Evolutionary conservation across 306 rosid species (phyloP), one percentile per base, ranked within the genome.

Genomic region (Gynostemma pentaphyllum): DNA sequence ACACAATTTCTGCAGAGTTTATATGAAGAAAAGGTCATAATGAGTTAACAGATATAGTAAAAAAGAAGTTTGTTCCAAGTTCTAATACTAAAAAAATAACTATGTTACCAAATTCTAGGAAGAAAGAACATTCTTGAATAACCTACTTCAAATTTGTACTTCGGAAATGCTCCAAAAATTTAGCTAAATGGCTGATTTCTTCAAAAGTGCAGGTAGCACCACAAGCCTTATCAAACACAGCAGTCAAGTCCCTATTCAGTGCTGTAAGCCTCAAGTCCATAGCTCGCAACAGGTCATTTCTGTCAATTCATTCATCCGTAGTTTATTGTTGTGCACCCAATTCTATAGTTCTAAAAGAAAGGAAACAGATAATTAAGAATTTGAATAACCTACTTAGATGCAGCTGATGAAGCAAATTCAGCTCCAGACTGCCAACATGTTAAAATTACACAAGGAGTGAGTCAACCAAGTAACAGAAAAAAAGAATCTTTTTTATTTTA

Each of bases 261-360:
- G 96, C 96, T 30, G 72, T 73, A 21, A 92, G 78, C 85, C 98
- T 84, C 79, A 86, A 80, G 72, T 86, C 96, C 86, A 92, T 79
- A 68, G 98, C 96, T 74, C 83, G 87, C 83, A 92, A 68, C 51
- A 92, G 80, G 66, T 88, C 94, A 32, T 84, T 88, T 83, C 96
- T 92, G 88, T 30, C 36, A 73, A 72, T 66, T 84, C 60, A 82
- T 56, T 49, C 73, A 67, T 80, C 72, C 74, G 66, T 68, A 41
- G 54, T 48, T 70, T 74, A 75, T 57, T 45, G 70, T 64, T 54
- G 59, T 37, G 70, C 72, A 78, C 55, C 63, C 56, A 66, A 47
- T 70, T 64, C 42, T 52, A 63, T 64, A 70, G 66, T 68, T 55
- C 27, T 46, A 56, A 70, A 53, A 68, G 61, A 75, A 34, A 47